Conservation (phyloP, 371 early-diverging fungal species). For the Rhizopus sp. region DNA sequence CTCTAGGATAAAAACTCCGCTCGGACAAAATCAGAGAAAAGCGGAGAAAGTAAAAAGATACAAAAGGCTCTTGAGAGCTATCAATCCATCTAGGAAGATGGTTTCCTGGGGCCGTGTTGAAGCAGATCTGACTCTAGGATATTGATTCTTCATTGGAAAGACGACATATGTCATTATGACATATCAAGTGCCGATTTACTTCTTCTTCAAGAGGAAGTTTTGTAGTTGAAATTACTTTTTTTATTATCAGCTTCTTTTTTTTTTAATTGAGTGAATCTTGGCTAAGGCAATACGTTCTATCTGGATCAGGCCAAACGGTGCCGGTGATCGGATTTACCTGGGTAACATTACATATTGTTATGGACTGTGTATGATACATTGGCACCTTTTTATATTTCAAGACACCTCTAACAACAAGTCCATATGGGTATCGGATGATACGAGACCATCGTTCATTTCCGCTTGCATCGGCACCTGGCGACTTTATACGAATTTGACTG, state of each 20-base stretch:
- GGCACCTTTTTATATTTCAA: conserved; percentile 56
- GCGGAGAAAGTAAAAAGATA: too few relatives aligned
- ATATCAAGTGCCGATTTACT: too few relatives aligned
- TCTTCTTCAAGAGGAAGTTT: too few relatives aligned
- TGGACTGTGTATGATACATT: conserved; percentile 26
- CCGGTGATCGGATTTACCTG: conserved; percentile 47
- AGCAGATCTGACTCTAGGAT: too few relatives aligned
- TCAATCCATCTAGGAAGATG: too few relatives aligned
- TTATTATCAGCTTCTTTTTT: neutral
- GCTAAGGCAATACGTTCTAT: conserved; percentile 33
- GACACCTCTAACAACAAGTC: conserved; percentile 65
- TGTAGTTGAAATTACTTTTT: too few relatives aligned
- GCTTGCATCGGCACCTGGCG: conserved; percentile 61
- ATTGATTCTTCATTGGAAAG: too few relatives aligned
- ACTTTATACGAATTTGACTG: conserved; percentile 63
- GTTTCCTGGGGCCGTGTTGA: too few relatives aligned
- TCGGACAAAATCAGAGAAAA: too few relatives aligned
- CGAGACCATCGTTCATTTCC: conserved; percentile 56
- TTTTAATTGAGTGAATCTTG: neutral
- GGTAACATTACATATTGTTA: conserved; percentile 45
- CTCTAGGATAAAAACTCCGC: too few relatives aligned
- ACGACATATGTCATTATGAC: too few relatives aligned
- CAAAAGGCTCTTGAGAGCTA: too few relatives aligned
- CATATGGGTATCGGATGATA: conserved; percentile 63
- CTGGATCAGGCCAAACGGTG: conserved; percentile 30